Evolutionary conservation across 192 early-diverging fungal species (phyloP).

Genomic region (Backusella tarrabulga): DNA sequence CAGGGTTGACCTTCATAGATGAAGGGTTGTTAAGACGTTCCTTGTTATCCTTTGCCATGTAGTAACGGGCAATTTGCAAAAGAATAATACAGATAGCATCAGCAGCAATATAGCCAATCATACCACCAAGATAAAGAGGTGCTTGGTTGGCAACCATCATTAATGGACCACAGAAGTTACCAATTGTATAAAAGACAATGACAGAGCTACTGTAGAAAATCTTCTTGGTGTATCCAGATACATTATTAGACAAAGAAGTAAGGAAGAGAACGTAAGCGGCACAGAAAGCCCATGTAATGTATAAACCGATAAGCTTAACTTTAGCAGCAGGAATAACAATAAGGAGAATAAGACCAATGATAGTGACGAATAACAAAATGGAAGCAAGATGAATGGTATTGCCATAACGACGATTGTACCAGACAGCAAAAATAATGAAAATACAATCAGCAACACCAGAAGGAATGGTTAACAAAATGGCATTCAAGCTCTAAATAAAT

Average conservation of each 20-base stretch:
- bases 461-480: constrained; percentile 24
- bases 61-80: constrained; percentile 10
- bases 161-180: constrained; percentile 30
- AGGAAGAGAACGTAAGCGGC: constrained; percentile 21
- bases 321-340: constrained; percentile 15
- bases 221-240: constrained; percentile 33
- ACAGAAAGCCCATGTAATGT: constrained; percentile 18
- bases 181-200: constrained; percentile 24
- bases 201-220: constrained; percentile 17
- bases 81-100: constrained; percentile 14
- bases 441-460: constrained; percentile 18
- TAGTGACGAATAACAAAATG: constrained; percentile 5
- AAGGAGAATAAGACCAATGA: constrained; percentile 28
- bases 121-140: constrained; percentile 29
- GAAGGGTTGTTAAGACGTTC: background rate
- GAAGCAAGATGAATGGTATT: constrained; percentile 14
- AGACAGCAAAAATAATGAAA: constrained; percentile 19
- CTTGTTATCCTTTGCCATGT: constrained; percentile 7
- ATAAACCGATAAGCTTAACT: constrained; percentile 27
- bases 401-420: constrained; percentile 23
- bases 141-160: constrained; percentile 18
- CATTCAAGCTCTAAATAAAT: constrained; percentile 19
- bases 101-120: constrained; percentile 23
- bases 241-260: constrained; percentile 24
- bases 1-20: background rate